Percentiles rank a stretch among this genome's conserved stretches.
Evolutionary conservation across 345 rosid species (phyloP).

Genomic region (Populus nigra): DNA sequence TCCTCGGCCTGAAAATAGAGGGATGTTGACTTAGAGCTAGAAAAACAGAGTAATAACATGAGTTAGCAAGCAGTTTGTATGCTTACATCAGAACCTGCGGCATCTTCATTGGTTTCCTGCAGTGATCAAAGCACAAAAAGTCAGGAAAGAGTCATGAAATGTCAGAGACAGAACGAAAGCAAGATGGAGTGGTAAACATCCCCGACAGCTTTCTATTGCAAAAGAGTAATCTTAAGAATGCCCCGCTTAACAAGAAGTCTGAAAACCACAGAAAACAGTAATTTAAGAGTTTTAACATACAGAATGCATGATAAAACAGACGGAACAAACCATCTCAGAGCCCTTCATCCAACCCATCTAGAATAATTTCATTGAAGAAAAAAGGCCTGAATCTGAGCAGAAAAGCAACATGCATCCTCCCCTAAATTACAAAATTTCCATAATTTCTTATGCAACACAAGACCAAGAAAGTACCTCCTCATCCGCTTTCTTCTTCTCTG

Average conservation of each 20-base stretch:
- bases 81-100: conserved; percentile 77
- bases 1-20: conserved; percentile 51
- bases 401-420: neutral
- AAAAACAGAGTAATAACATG: neutral
- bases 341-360: neutral
- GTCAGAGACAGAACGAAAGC: neutral
- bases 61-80: neutral
- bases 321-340: neutral
- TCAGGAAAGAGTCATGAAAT: conserved; percentile 1
- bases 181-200: neutral
- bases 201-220: neutral
- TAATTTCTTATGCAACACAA: neutral
- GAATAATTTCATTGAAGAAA: neutral
- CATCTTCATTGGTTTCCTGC: conserved; percentile 70
- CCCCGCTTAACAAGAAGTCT: neutral
- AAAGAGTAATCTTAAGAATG: neutral
- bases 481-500: conserved; percentile 69
- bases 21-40: conserved; percentile 3
- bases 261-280: neutral
- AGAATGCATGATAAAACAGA: neutral
- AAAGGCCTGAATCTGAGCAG: neutral
- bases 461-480: conserved; percentile 52
- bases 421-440: neutral
- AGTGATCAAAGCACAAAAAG: neutral
- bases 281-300: neutral